Evolutionary conservation across 495 filamentous ascomycete genomes (phyloP).

Genomic region (Jackrogersella multiformis): DNA sequence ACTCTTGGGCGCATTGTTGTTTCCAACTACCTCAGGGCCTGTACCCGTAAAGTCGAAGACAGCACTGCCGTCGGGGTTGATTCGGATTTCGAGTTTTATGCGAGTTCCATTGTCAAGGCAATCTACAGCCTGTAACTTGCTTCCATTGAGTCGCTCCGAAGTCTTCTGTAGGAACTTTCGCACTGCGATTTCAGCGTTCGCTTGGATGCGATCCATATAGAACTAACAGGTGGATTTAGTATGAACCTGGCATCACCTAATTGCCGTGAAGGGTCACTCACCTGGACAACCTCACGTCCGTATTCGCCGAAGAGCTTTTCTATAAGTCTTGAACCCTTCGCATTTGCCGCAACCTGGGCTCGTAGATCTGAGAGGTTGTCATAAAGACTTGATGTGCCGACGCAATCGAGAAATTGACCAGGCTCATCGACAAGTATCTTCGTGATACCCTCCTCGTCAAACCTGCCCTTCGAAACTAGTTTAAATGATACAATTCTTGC

Average conservation of each 20-base stretch:
- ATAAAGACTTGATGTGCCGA: slow-evolving; percentile 41
- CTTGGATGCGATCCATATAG: slow-evolving; percentile 48
- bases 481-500: slow-evolving; percentile 45
- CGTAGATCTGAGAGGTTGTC: slow-evolving; percentile 49
- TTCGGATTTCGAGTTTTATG: slow-evolving; percentile 45
- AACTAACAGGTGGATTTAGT: slow-evolving; percentile 19
- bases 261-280: not conserved
- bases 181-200: slow-evolving; percentile 44
- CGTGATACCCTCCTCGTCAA: slow-evolving; percentile 48
- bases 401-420: slow-evolving; percentile 44
- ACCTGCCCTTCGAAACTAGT: slow-evolving; percentile 43
- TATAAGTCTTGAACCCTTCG: slow-evolving; percentile 44
- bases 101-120: slow-evolving; percentile 50
- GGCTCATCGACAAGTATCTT: slow-evolving; percentile 45
- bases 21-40: slow-evolving; percentile 43
- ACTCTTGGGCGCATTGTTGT: slow-evolving; percentile 41
- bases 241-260: not conserved
- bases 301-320: slow-evolving; percentile 41
- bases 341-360: slow-evolving; percentile 49
- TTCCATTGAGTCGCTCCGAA: slow-evolving; percentile 16
- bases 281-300: slow-evolving; percentile 38
- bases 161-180: slow-evolving; percentile 38
- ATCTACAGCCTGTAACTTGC: slow-evolving; percentile 38
- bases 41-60: slow-evolving; percentile 51
- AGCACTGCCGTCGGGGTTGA: slow-evolving; percentile 42